Base-by-base conservation (phyloP, 2,329 filamentous ascomycete species). In the Chrysosporium queenslandicum region DNA sequence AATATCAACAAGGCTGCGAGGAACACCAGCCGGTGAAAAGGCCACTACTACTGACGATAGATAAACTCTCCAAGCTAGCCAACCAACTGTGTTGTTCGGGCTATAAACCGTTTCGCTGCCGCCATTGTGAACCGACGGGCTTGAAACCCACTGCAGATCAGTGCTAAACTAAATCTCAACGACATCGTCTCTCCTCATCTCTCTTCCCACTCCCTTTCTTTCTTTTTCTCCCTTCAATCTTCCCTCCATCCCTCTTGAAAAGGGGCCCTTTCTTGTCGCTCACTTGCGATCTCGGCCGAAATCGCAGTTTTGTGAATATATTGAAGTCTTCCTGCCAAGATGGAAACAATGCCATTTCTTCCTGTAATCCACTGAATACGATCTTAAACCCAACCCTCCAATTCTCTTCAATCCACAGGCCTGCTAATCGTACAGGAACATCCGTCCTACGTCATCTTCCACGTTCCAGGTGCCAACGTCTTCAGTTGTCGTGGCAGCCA, bases 61-160 rank as follows among this genome's bases (percentile, higher is more conserved):
- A 12, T 12, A 4, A 27, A 16, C 4, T 9, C 21, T 18, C 14
- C 8, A 23, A 18, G 16, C n/a, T 30, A 8, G 27, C 9, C 9
- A 29, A 9, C 27, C 27, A 4, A 29, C 27, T 29, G 27, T 34
- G 18, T 25, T n/a, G n/a, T n/a, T n/a, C 23, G 21, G 29, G 9
- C 43, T 46, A 18, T 34, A 46, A 36, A 34, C 43, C 43, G 29
- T 46, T 23, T 46, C 29, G 29, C 43, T 34, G 23, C 29, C 16
- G 29, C 30, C 32, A n/a, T 47, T 20, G 45, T 4, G 43, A 23
- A 23, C 30, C 21, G 30, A 4, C 18, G 32, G 5, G 37, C 45
- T 23, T 47, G 45, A 47, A 37, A 47, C 45, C 25, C 20, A 11
- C 41, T 47, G 45, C 45, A 47, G 45, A 47, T 47, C 45, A 11